Base-by-base conservation (phyloP, 805 yeast species). In the Ogataea nitratoaversa region DNA sequence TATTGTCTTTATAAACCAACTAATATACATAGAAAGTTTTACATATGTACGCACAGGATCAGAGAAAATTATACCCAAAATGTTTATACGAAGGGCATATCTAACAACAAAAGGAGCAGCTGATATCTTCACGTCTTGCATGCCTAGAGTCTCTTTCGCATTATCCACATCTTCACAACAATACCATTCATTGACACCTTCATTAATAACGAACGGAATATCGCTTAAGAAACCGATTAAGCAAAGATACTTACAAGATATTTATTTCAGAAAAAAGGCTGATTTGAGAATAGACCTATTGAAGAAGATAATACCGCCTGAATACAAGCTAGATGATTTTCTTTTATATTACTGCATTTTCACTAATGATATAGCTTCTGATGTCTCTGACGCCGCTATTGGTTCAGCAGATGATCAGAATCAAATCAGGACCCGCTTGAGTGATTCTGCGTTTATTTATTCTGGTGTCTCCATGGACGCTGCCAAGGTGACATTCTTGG, bases 301-400 rank as follows among this genome's bases (percentile, higher is more conserved):
- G 5, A 42, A 43, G 19, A 35, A 36, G 19, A 42, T 59, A 12
- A 29, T 59, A 18, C 63, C 65, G 1, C 29, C 37, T 8, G 50
- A 49, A 24, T 59, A 42, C 30, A 34, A 39, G 32, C 38, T 60
- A 9, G 44, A 43, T 6, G 50, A 52, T 22, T 34, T 40, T 17
- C 14, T 57, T 16, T 34, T 57, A 7, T 53, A 50, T 22, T 44
- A 49, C 12, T 52, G 57, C 29, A 27, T 57, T 2, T 57, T 57
- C 38, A 41, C 33, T n/a, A 38, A 44, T 16, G 39, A 45, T 6
- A 29, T 7, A 16, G 19, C 29, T 13, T 5, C 8, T 27, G 14
- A 27, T 27, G 14, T n/a, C n/a, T n/a, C n/a, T n/a, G n/a, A n/a
- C n/a, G n/a, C n/a, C n/a, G n/a, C n/a, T n/a, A n/a, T n/a, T n/a